These are phyloP conservation scores for Rhodamnia rubescens DNA, from an alignment of 345 rosid genomes.

Conservation along the genomic window DNA sequence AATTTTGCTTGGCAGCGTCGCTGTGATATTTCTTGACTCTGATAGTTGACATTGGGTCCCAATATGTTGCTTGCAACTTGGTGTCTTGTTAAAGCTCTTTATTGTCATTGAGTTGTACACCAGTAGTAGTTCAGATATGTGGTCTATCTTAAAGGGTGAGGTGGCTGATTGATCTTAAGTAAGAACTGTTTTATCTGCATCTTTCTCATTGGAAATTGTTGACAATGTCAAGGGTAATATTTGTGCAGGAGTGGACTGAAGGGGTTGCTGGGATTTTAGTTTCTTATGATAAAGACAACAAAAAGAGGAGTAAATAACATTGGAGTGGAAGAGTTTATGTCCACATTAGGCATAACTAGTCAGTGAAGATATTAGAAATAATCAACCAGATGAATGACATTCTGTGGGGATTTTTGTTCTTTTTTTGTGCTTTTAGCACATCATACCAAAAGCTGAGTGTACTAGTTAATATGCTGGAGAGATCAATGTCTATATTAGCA, in stretches of 20 bases:
- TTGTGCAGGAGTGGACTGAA: neutral
- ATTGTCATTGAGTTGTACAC: neutral
- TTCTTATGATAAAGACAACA: neutral
- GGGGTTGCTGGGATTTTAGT: neutral
- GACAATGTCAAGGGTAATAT: neutral
- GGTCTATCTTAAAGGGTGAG: neutral
- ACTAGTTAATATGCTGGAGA: neutral
- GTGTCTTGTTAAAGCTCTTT: neutral
- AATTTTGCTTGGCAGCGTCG: neutral
- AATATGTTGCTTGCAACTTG: neutral
- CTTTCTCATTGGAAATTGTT: neutral
- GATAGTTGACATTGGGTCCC: neutral
- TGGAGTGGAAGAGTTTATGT: neutral
- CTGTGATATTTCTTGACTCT: neutral
- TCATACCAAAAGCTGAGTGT: neutral
- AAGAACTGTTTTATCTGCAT: neutral
- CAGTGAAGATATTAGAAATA: neutral
- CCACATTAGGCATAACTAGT: neutral
- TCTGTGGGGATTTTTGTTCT: neutral
- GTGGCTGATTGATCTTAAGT: neutral
- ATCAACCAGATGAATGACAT: neutral
- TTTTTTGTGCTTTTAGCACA: neutral
- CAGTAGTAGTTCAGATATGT: neutral
- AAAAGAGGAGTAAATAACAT: neutral
- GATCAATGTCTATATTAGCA: neutral